phyloP scores from a whole-genome alignment of 805 yeast species.

The Ogataea henricii region DNA sequence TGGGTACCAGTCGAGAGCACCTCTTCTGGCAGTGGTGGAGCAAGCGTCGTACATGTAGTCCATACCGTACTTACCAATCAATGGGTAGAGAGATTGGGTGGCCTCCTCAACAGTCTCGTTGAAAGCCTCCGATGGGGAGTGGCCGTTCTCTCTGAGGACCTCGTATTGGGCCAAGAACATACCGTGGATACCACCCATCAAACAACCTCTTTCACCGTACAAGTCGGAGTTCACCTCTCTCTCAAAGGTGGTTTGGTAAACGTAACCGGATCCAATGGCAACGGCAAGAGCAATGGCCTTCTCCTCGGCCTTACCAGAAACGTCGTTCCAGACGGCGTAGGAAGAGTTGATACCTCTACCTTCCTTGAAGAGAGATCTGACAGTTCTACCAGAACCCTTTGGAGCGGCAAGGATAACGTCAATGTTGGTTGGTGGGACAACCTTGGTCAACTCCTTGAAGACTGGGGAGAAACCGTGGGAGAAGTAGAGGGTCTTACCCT shows the following conservation, averaged over 20 bases:
- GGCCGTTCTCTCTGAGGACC: constrained; percentile 99
- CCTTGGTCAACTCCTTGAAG: constrained; percentile 95
- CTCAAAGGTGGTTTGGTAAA: constrained; percentile 99
- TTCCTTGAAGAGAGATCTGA: constrained; percentile 98
- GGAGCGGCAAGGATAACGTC: constrained; percentile 99
- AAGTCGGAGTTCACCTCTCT: constrained; percentile 98
- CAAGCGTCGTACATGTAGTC: constrained; percentile 99
- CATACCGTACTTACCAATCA: constrained; percentile 99
- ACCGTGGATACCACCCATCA: constrained; percentile 99
- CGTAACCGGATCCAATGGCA: constrained; percentile 99
- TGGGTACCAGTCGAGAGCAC: constrained; percentile 99
- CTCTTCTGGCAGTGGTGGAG: constrained; percentile 99
- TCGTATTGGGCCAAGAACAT: constrained; percentile 99
- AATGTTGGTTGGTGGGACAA: constrained; percentile 90
- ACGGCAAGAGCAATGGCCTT: constrained; percentile 98
- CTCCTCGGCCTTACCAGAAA: constrained; percentile 98
- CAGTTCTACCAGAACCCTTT: constrained; percentile 99
- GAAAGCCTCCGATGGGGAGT: constrained; percentile 99
- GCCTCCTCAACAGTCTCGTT: constrained; percentile 99
- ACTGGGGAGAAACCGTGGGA: constrained; percentile 99
- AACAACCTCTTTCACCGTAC: constrained; percentile 99
- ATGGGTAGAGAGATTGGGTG: constrained; percentile 98
- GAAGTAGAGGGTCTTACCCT: constrained; percentile 97
- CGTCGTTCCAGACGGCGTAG: constrained; percentile 99
- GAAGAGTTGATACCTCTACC: constrained; percentile 99